phyloP scores from a whole-genome alignment of 768 basidiomycete genomes.

The Tubosaeta brunneosetosa region DNA sequence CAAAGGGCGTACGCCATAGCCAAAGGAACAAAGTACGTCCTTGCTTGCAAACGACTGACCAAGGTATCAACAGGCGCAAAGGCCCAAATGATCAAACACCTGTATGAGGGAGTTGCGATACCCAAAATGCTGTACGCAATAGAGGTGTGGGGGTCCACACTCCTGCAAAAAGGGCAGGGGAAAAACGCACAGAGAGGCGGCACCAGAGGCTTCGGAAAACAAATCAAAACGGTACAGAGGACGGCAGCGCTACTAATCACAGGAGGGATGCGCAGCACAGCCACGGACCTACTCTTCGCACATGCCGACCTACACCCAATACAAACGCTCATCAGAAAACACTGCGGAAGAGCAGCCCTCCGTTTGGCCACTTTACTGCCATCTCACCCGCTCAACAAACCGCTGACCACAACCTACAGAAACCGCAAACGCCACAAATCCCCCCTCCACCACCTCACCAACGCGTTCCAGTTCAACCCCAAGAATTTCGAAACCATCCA shows the following conservation, averaged over 20 bases:
- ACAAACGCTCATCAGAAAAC: background rate
- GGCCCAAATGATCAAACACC: background rate
- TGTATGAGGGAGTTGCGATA: background rate
- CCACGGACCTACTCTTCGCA: slow-evolving; percentile 16
- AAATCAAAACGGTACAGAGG: slow-evolving; percentile 19
- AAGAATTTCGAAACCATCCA: too few species aligned
- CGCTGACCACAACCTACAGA: too few species aligned
- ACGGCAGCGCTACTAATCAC: slow-evolving; percentile 15
- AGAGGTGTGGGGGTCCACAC: slow-evolving; percentile 4
- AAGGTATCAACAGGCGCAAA: slow-evolving; percentile 16
- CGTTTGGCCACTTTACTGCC: background rate
- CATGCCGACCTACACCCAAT: slow-evolving; percentile 17
- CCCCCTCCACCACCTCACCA: too few species aligned
- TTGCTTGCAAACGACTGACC: background rate
- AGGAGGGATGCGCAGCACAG: slow-evolving; percentile 20
- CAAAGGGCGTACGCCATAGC: background rate
- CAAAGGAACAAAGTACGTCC: slow-evolving; percentile 1
- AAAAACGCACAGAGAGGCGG: slow-evolving; percentile 7
- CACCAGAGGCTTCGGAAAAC: background rate
- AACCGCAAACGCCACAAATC: too few species aligned
- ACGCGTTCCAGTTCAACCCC: too few species aligned
- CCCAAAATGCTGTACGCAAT: slow-evolving; percentile 24
- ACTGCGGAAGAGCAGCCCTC: background rate
- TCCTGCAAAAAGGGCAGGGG: background rate
- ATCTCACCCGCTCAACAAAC: background rate